These are phyloP conservation scores for Paspalum notatum DNA, from an alignment of 176 grass and related monocot species.

Conservation along the genomic window DNA sequence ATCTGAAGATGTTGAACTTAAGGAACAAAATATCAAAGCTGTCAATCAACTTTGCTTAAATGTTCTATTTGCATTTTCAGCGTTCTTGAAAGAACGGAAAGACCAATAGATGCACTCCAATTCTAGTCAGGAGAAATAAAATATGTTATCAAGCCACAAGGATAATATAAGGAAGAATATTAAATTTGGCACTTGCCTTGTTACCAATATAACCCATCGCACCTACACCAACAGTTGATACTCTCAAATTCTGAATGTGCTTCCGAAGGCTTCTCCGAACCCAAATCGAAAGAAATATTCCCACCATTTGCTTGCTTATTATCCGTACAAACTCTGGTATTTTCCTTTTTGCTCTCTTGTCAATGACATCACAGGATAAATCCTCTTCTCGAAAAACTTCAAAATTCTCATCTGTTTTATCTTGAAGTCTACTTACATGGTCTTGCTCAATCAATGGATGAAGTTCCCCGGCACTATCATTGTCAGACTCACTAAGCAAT, in stretches of 20 bases:
- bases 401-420: slow-evolving; percentile 21
- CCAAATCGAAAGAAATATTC: slow-evolving; percentile 84
- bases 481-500: slow-evolving; percentile 49
- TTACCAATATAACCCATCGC: slow-evolving; percentile 95
- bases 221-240: slow-evolving; percentile 90
- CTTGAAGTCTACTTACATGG: slow-evolving; percentile 1
- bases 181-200: slow-evolving; percentile 60
- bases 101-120: slow-evolving; percentile 1
- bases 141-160: not conserved
- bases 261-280: slow-evolving; percentile 68
- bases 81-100: not conserved
- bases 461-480: slow-evolving; percentile 57
- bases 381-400: slow-evolving; percentile 36
- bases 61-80: not conserved
- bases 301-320: slow-evolving; percentile 98
- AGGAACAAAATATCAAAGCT: not conserved
- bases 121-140: not conserved
- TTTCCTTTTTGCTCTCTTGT: slow-evolving; percentile 45
- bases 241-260: slow-evolving; percentile 86
- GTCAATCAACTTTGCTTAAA: not conserved
- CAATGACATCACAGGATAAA: slow-evolving; percentile 37
- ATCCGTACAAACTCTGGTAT: slow-evolving; percentile 65
- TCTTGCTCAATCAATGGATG: slow-evolving; percentile 44
- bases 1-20: slow-evolving; percentile 16
- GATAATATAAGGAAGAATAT: slow-evolving; percentile 7